phyloP scores from a whole-genome alignment of 2,329 filamentous ascomycete genomes.

The Penicillium sp. region DNA sequence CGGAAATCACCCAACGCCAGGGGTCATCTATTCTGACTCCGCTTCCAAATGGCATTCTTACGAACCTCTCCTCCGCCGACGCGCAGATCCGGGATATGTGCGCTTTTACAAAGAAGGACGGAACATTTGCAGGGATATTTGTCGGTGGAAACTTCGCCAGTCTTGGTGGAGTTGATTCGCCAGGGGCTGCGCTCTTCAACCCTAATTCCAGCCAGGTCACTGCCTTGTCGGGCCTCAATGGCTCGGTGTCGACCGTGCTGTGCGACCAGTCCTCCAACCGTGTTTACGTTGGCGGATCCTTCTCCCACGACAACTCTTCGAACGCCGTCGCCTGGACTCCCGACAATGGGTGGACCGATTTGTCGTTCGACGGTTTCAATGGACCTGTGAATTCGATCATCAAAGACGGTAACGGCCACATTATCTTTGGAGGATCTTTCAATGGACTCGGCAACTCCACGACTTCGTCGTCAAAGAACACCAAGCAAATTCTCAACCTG shows the following conservation, averaged over 20 bases:
- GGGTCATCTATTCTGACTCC: slow-evolving; percentile 77
- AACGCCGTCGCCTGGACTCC: slow-evolving; percentile 84
- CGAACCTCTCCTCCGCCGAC: slow-evolving; percentile 71
- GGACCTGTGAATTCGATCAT: slow-evolving; percentile 84
- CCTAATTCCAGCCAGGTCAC: slow-evolving; percentile 67
- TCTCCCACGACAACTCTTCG: slow-evolving; percentile 74
- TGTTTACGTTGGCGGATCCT: slow-evolving; percentile 90
- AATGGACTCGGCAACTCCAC: slow-evolving; percentile 81
- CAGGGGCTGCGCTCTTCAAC: slow-evolving; percentile 78
- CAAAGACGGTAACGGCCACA: slow-evolving; percentile 74
- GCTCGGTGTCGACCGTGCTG: slow-evolving; percentile 75
- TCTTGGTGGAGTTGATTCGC: slow-evolving; percentile 71
- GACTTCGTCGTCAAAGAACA: slow-evolving; percentile 48
- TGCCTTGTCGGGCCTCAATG: slow-evolving; percentile 75
- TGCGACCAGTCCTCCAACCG: slow-evolving; percentile 75
- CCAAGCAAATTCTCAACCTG: slow-evolving; percentile 78
- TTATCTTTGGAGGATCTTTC: slow-evolving; percentile 90
- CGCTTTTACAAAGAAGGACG: slow-evolving; percentile 65
- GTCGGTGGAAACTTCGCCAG: slow-evolving; percentile 96
- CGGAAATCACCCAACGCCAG: slow-evolving; percentile 60
- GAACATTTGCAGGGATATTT: slow-evolving; percentile 69
- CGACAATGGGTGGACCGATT: slow-evolving; percentile 67
- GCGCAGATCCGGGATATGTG: slow-evolving; percentile 89
- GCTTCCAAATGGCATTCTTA: slow-evolving; percentile 81
- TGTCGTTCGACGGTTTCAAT: slow-evolving; percentile 94